Percentiles rank a stretch among this genome's conserved stretches.
Conservation (phyloP, 306 rosid genomes). For the Malus sylvestris region DNA sequence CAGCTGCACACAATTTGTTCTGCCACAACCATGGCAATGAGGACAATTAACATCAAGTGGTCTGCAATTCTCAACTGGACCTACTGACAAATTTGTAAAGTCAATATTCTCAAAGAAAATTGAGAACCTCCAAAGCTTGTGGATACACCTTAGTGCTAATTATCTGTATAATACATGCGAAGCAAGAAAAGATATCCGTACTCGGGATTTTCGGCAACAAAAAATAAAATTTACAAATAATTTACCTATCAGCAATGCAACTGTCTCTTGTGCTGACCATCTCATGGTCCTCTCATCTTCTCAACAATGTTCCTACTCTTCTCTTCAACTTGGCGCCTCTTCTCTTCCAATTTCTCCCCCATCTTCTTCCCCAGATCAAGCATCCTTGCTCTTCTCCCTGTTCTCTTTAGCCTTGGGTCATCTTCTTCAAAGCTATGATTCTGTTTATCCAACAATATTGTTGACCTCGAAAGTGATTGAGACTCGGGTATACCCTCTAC, state of each 20-base stretch:
- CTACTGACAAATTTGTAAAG: not conserved
- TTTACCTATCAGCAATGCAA: not conserved
- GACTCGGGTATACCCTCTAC: constrained; percentile 23
- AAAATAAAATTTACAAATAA: not conserved
- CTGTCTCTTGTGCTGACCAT: constrained; percentile 1
- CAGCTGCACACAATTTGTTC: not conserved
- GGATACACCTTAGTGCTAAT: not conserved
- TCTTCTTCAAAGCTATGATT: constrained; percentile 30
- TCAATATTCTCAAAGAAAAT: not conserved
- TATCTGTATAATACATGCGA: not conserved
- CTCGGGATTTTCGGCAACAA: not conserved
- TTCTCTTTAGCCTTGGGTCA: constrained; percentile 44
- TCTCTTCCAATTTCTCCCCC: constrained; percentile 86
- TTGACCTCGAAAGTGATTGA: constrained; percentile 24
- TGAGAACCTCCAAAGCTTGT: not conserved
- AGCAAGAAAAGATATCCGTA: not conserved
- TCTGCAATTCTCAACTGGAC: not conserved
- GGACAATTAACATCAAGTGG: not conserved
- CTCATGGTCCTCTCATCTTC: constrained; percentile 77
- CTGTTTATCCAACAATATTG: constrained; percentile 21
- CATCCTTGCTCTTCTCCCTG: constrained; percentile 71
- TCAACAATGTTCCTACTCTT: constrained; percentile 70
- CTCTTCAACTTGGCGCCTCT: constrained; percentile 74
- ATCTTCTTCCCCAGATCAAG: constrained; percentile 66
- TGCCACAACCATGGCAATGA: not conserved